Base-by-base conservation (phyloP, 345 rosid genomes). In the Trapa incisa region DNA sequence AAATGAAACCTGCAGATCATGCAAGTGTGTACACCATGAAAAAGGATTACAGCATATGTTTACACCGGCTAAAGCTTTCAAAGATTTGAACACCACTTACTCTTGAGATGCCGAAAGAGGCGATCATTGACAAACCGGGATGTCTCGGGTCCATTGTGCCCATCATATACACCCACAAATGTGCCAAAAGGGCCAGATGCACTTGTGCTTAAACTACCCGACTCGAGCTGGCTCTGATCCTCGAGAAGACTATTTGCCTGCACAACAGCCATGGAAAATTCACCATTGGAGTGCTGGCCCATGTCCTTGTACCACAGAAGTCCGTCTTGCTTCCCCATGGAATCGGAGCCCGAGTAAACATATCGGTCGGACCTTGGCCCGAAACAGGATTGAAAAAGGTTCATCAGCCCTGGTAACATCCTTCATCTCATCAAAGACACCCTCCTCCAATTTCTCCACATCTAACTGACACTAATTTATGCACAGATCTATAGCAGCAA, bases 391-490 rank as follows among this genome's bases (percentile, higher is more conserved):
- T 72, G 66, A 68, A 80, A 63, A 69, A 77, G 68, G 82, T 71
- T 82, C 83, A 78, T 74, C 78, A 82, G 78, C 70, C 80, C 86
- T 64, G 86, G 75, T 72, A 82, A 75, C 86, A 82, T 82, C 86
- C 86, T 83, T 82, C 86, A 82, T 82, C 79, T 78, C 83, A 77
- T 67, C 80, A 66, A 72, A 57, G 38, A 47, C 53, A 22, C 43
- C 48, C 75, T 42, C 39, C 71, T 64, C 68, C 45, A 63, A 62
- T 7, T 67, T 68, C 67, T 57, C 70, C 33, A 41, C 67, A 47
- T 43, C 52, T 33, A 22, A 22, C 29, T 22, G 29, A 22, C 29
- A 22, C 29, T 22, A 42, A 58, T 35, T 58, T 38, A 22, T 22
- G 29, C 29, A 22, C 29, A 22, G 29, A 22, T 22, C 29, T 22